Base-by-base conservation (phyloP, 108 stramenopile genomes). In the Schizochytrium sp. region DNA sequence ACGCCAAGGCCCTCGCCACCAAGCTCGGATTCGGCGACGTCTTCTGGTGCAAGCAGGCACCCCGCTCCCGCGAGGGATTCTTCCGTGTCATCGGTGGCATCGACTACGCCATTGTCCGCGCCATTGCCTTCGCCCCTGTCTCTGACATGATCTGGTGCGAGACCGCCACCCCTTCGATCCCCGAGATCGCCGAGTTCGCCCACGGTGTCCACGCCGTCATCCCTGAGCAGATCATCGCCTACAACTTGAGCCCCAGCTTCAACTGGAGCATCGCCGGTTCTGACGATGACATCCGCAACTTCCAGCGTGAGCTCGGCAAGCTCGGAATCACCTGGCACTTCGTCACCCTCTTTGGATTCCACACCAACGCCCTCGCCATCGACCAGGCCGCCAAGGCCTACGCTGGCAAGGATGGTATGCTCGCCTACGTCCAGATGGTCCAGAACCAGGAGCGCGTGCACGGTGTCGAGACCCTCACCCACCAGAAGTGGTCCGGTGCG, bases 141-240 rank as follows among this genome's bases (percentile, higher is more conserved):
- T 94, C 94, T 45, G 98, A 98, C 89, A 91, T 97, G 57, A 96
- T 98, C 89, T 98, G 98, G 98, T 97, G 97, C 97, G 98, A 98
- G 91, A 97, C 97, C 44, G 41, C 61, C 38, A 88, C 61, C 61
- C 92, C 92, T 61, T 59, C 55, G 89, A 41, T 92, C 13, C 56
- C 38, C 0, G 91, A 92, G 61, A 91, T 91, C 5, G 40, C 59
- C 47, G 89, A 88, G 50, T 92, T 92, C 49, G 90, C 92, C 38
- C n/a, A 89, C 17, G 90, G 89, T 19, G 69, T 92, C 69, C 57
- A 90, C 89, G 91, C 91, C 56, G 93, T 92, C 38, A 89, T 89
- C 60, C 97, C 97, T 8, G 92, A 96, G 73, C 96, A 97, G 91
- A 97, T 96, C 96, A 93, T 97, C 89, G 97, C 98, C 53, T 97